Evolutionary conservation across 768 basidiomycete species (phyloP), one percentile per base, ranked within the genome.

Genomic region (Agaricus subrufescens): DNA sequence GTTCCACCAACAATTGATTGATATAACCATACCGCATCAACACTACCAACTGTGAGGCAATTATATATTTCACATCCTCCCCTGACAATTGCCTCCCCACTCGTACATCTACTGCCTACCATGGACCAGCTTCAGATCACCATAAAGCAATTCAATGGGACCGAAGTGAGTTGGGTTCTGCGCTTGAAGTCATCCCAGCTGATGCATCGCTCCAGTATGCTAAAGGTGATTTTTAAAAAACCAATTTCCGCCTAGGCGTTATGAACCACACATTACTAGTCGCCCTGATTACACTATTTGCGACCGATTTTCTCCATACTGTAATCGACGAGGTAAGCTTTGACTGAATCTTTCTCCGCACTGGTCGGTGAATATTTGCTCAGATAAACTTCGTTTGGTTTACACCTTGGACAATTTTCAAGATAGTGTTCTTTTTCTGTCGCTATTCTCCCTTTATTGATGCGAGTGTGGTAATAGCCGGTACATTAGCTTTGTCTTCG

Each of bases 381-480:
- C 31, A 52, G 51, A 52, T 52, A 29, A 52, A 43, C 29, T 31
- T 31, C 8, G 9, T 52, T 29, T 52, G 51, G 51, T 40, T 40
- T 9, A 11, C 51, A 23, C 40, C 40, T 1, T 52, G 51, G 51
- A 52, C 51, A 30, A 8, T 43, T n/a, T 25, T 44, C 26, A 52
- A 52, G n/a, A 25, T 43, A 15, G 29, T 44, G 4, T 52, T 44
- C 42, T 11, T 52, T 23, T 19, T 30, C 42, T 43, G 23, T 12
- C 51, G 51, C n/a, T 52, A 52, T 34, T 52, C 51, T 1, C 51
- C 51, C 11, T 52, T 52, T n/a, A 25, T 43, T 14, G 29, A 52
- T 19, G 39, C 40, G 1, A 26, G 15, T 11, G 19, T 31, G 10
- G 26, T n/a, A 9, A 29, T 52, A 23, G 19, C 31, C 9, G 29